A percentile compares a stretch with the other conserved stretches of the same genome.
phyloP scores from a whole-genome alignment of 2,329 filamentous ascomycete genomes.

The Epichloe scottii region DNA sequence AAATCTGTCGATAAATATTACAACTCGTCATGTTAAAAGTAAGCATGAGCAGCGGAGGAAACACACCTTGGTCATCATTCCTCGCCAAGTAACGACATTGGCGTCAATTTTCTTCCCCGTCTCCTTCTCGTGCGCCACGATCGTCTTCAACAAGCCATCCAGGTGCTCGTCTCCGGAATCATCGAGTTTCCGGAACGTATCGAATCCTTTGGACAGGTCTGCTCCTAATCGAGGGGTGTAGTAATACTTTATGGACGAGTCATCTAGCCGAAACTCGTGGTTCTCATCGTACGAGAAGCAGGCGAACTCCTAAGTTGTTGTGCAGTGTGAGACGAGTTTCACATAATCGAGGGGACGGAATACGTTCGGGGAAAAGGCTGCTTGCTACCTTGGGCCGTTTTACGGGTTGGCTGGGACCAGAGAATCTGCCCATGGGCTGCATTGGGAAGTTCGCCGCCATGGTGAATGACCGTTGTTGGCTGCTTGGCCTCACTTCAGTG shows the following conservation, averaged over 20 bases:
- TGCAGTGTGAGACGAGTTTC: background rate
- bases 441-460: constrained; percentile 44
- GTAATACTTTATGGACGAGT: constrained; percentile 76
- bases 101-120: constrained; percentile 56
- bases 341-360: background rate
- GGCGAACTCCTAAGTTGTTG: constrained; percentile 62
- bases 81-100: constrained; percentile 83
- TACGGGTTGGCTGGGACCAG: constrained; percentile 54
- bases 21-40: background rate
- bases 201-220: constrained; percentile 70
- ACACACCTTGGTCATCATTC: constrained; percentile 92
- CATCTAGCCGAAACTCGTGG: constrained; percentile 63
- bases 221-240: constrained; percentile 61
- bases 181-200: constrained; percentile 72
- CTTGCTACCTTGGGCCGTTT: constrained; percentile 54
- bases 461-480: background rate
- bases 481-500: background rate
- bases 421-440: constrained; percentile 58
- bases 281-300: constrained; percentile 88
- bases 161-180: constrained; percentile 78
- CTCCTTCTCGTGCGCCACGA: constrained; percentile 60
- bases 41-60: background rate
- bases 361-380: background rate
- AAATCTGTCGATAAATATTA: background rate
- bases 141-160: constrained; percentile 66